These are phyloP conservation scores for Haplosporangium gracile DNA, from an alignment of 192 early-diverging fungal genomes.

Conservation along the genomic window DNA sequence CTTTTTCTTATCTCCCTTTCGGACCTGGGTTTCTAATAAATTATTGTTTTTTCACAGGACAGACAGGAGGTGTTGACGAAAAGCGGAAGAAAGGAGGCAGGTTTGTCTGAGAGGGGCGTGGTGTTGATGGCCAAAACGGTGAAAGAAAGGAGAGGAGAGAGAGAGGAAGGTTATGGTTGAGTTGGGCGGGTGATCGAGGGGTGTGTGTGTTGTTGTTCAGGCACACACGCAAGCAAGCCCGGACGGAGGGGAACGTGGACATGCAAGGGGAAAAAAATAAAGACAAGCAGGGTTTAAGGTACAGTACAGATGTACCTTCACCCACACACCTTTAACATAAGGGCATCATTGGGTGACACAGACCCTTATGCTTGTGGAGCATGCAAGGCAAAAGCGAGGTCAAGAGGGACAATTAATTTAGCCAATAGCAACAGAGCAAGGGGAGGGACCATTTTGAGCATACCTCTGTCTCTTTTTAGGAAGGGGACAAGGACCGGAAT, in stretches of 20 bases:
- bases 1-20: neutral
- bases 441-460: neutral
- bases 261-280: neutral
- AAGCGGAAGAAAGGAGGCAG: neutral
- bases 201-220: neutral
- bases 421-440: neutral
- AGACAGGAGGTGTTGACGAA: neutral
- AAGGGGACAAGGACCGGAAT: neutral
- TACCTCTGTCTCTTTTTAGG: neutral
- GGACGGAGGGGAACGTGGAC: neutral
- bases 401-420: neutral
- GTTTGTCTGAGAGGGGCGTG: neutral
- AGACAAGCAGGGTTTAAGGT: neutral
- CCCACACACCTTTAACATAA: neutral
- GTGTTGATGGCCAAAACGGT: neutral
- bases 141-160: neutral
- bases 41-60: constrained; percentile 3
- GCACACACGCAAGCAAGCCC: neutral
- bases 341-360: constrained; percentile 1
- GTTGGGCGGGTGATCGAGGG: neutral
- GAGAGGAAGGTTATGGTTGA: neutral
- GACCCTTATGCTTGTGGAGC: neutral
- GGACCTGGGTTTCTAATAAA: neutral
- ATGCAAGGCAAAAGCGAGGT: neutral
- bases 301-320: neutral